A percentile compares a stretch with the other conserved stretches of the same genome.
Conservation (phyloP, 495 filamentous ascomycete genomes). For the Parmelia sp. region DNA sequence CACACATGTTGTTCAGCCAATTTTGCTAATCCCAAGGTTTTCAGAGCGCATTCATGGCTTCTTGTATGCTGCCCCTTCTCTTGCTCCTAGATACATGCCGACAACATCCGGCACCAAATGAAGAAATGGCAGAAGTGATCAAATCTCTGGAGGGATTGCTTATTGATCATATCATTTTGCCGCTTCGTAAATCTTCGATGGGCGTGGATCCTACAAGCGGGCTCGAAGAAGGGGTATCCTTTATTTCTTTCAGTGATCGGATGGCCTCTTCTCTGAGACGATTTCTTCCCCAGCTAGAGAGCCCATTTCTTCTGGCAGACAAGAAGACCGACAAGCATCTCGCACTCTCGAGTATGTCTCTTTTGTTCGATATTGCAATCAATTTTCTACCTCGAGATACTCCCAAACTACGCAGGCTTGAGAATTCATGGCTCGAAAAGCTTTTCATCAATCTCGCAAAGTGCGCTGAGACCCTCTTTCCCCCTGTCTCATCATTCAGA, state of each 20-base stretch:
- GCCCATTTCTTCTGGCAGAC: background rate
- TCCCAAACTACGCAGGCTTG: constrained; percentile 49
- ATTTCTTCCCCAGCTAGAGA: background rate
- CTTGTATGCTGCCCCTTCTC: constrained; percentile 28
- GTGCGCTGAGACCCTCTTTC: constrained; percentile 7
- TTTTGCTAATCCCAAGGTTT: background rate
- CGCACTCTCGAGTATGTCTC: constrained; percentile 26
- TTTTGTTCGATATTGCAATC: constrained; percentile 53
- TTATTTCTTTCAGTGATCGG: background rate
- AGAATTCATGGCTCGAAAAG: constrained; percentile 59
- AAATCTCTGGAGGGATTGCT: constrained; percentile 54
- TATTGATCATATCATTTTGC: constrained; percentile 63
- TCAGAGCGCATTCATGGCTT: constrained; percentile 26
- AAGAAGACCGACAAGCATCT: constrained; percentile 17
- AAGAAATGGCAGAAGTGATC: constrained; percentile 9
- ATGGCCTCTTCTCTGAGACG: constrained; percentile 4
- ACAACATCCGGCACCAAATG: background rate
- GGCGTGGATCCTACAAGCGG: constrained; percentile 14
- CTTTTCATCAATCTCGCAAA: constrained; percentile 51
- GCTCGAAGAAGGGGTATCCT: background rate
- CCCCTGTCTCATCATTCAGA: background rate
- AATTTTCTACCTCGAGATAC: constrained; percentile 47
- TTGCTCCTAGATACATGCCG: constrained; percentile 22
- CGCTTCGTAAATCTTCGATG: constrained; percentile 52
- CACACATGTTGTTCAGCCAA: background rate